Conservation (phyloP, 352 stramenopile genomes). For the Phytophthora chlamydospora region DNA sequence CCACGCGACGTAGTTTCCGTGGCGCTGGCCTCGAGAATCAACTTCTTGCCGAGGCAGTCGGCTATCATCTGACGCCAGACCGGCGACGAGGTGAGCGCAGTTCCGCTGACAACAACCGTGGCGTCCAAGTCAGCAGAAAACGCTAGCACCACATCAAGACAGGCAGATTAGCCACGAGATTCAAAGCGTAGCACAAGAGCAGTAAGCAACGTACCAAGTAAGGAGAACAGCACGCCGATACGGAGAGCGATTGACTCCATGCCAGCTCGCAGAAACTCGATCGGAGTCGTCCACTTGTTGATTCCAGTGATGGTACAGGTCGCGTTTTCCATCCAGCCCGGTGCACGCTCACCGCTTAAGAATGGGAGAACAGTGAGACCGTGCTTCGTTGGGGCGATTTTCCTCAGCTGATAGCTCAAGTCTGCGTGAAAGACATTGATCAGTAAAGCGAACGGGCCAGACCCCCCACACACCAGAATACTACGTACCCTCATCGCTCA, state of each 20-base stretch:
- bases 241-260: slow-evolving; percentile 93
- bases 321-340: slow-evolving; percentile 91
- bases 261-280: slow-evolving; percentile 89
- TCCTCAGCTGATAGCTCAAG: slow-evolving; percentile 41
- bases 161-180: slow-evolving; percentile 4
- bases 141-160: slow-evolving; percentile 17
- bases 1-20: slow-evolving; percentile 87
- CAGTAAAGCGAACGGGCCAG: neutral
- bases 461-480: neutral
- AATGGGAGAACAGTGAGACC: slow-evolving; percentile 92
- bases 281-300: slow-evolving; percentile 88
- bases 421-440: slow-evolving; percentile 14
- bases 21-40: slow-evolving; percentile 67
- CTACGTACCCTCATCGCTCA: slow-evolving; percentile 50
- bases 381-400: slow-evolving; percentile 66
- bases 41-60: slow-evolving; percentile 74
- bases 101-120: slow-evolving; percentile 77
- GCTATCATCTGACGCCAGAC: slow-evolving; percentile 90
- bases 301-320: slow-evolving; percentile 92
- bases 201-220: slow-evolving; percentile 61
- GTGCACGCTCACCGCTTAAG: slow-evolving; percentile 92
- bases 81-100: slow-evolving; percentile 75
- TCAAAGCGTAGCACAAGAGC: neutral
- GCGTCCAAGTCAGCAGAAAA: slow-evolving; percentile 58
- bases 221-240: slow-evolving; percentile 82